Evolutionary conservation across 2,329 filamentous ascomycete genomes (phyloP).

Genomic region (Fusarium heterosporum): DNA sequence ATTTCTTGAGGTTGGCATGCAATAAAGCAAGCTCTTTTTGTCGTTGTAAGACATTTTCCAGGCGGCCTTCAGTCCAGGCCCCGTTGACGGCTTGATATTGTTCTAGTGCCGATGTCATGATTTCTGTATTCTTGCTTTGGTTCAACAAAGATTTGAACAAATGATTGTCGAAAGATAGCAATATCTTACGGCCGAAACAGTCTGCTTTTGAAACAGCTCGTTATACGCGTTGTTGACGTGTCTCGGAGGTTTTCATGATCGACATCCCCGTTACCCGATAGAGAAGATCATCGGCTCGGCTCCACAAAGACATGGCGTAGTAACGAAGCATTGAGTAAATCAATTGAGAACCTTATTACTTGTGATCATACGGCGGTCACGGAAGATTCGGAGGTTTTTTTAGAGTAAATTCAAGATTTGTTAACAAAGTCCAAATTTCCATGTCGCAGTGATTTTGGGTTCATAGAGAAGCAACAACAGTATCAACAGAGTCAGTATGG

Average conservation of each 20-base stretch:
- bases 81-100: background rate
- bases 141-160: too few relatives aligned
- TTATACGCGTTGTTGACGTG: background rate
- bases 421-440: background rate
- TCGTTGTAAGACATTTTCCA: constrained; percentile 11
- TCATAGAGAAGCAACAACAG: background rate
- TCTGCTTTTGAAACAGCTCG: background rate
- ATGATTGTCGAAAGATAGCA: too few relatives aligned
- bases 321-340: background rate
- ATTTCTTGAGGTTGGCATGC: background rate
- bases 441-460: background rate
- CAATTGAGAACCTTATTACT: background rate
- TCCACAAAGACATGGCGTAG: too few relatives aligned
- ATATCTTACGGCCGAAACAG: too few relatives aligned
- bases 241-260: background rate
- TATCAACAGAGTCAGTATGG: background rate
- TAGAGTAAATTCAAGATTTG: background rate
- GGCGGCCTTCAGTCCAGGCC: background rate
- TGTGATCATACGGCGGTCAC: rapidly evolving
- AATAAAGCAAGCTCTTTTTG: constrained; percentile 12
- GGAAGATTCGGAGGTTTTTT: background rate
- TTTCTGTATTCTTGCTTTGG: rapidly evolving
- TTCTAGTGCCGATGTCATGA: constrained; percentile 64
- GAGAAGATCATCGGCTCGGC: background rate
- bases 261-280: background rate